A percentile compares a stretch with the other conserved stretches of the same genome.
These are phyloP conservation scores for Penicillium robsamsonii DNA, from an alignment of 495 filamentous ascomycete species.

Conservation along the genomic window DNA sequence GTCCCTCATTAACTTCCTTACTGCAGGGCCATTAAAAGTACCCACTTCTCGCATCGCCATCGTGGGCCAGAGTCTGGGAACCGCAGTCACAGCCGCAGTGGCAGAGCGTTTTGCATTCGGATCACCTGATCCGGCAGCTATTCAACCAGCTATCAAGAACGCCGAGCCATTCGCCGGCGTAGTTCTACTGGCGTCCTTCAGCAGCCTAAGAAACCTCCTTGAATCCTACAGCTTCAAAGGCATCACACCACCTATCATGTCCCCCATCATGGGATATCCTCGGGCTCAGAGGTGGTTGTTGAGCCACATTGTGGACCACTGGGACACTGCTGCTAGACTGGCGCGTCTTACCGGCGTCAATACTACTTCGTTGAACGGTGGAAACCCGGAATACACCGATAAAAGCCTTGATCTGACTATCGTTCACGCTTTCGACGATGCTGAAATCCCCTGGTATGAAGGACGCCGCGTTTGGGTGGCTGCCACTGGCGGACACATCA, in stretches of 20 bases:
- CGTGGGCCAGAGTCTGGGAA: constrained; percentile 87
- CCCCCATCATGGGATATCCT: constrained; percentile 64
- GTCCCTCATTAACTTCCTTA: constrained; percentile 61
- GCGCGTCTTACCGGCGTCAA: constrained; percentile 39
- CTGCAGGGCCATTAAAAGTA: constrained; percentile 46
- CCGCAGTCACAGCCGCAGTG: constrained; percentile 72
- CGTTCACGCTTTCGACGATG: constrained; percentile 72
- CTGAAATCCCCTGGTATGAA: constrained; percentile 67
- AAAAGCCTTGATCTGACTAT: constrained; percentile 63
- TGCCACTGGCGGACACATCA: constrained; percentile 42
- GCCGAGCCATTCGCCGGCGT: constrained; percentile 64
- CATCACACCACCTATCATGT: constrained; percentile 74
- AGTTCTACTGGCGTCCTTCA: constrained; percentile 77
- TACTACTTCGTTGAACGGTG: constrained; percentile 20
- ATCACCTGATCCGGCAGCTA: constrained; percentile 33
- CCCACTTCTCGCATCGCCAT: constrained; percentile 71
- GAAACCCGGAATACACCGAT: constrained; percentile 36
- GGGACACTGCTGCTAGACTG: constrained; percentile 53
- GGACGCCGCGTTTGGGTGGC: constrained; percentile 52
- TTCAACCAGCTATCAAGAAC: constrained; percentile 38
- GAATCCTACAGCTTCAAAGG: constrained; percentile 71
- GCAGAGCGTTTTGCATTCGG: constrained; percentile 63
- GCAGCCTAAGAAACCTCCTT: constrained; percentile 67
- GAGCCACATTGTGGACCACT: constrained; percentile 51
- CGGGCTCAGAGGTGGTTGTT: constrained; percentile 46